Evolutionary conservation across 495 filamentous ascomycete genomes (phyloP), one percentile per base, ranked within the genome.

Genomic region (Platismatia glauca): DNA sequence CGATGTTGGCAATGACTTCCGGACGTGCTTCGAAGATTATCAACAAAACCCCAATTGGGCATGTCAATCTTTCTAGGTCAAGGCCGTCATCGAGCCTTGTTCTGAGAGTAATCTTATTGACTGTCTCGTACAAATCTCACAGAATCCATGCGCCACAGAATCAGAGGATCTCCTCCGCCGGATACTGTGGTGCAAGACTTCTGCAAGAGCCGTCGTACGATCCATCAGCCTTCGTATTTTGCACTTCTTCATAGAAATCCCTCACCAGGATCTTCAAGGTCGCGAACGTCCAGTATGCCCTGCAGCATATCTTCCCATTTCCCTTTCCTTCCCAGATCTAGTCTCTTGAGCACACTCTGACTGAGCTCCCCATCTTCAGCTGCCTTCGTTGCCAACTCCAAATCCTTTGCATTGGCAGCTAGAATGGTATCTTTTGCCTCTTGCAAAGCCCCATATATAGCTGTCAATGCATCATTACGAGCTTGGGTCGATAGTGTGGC

Each of bases 261-360:
- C 84, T 71, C 76, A 95, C 91, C 82, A 66, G 95, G 94, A 76
- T 99, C 94, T 61, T 88, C 84, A 18, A 99, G 80, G 58, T 83
- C 84, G 66, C 89, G 81, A 46, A 99, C 95, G 74, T 93, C 89
- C 58, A 96, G 72, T 65, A 99, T 95, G 34, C 94, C 95, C 73
- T 95, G 86, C 55, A 99, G 81, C 94, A 97, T 99, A 67, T 97
- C 94, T 68, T 96, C 90, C 81, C 86, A 98, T 77, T 98, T 97
- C 44, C 92, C 91, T 59, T 83, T 82, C 70, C 87, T 87, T 12
- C 85, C 83, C 15, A 98, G 76, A 68, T 97, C 93, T 58, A 99
- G 79, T 66, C 94, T 79, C 68, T 96, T 94, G n/a, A 97, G 80
- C 22, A 99, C 79, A 71, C 90, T 95, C 67, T 87, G 81, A 68